Base-by-base conservation (phyloP, 225 moss, liverwort and hornwort species). In the Marchantia paleacea region DNA sequence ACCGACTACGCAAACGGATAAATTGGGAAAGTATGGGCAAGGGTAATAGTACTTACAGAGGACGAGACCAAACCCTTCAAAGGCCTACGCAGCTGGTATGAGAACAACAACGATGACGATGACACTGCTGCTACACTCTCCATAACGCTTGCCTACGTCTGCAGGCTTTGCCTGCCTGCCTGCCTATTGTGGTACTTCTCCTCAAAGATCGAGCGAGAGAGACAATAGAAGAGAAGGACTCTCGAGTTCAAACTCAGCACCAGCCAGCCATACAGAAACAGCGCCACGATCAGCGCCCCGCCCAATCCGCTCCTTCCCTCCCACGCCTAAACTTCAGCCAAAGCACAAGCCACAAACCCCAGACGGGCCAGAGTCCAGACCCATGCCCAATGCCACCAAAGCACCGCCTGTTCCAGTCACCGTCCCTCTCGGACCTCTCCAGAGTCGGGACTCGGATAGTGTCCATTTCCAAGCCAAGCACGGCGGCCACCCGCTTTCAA, bases 221-320 rank as follows among this genome's bases (percentile, higher is more conserved):
- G 69, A 19, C 19, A 0, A 4, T 1, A 48, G 4, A 49, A 70
- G 14, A 20, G 14, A 1, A 8, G 1, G 7, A 2, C 64, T 47
- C 50, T 73, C 11, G 49, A 73, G 73, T 73, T 73, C 52, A 52
- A 73, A 73, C 51, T 52, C 73, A 73, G 73, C 52, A n/a, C 52
- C 52, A 12, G 51, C 72, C 57, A 57, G 57, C 57, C 57, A 57
- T 13, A 13, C 57, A 57, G 57, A 13, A 57, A 57, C 13, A 12
- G 14, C 57, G 14, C 19, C 57, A 57, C 57, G 22, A 50, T 0
- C 66, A 3, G 10, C 8, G 10, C 25, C 1, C 0, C 25, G 26
- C 25, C 66, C 12, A 0, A 0, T 4, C 60, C 60, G 20, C 11
- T 60, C 60, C 60, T 60, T 22, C 2, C 60, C 60, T 16, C 6